Base-by-base conservation (phyloP, 768 basidiomycete genomes). In the Boletellus sp. region DNA sequence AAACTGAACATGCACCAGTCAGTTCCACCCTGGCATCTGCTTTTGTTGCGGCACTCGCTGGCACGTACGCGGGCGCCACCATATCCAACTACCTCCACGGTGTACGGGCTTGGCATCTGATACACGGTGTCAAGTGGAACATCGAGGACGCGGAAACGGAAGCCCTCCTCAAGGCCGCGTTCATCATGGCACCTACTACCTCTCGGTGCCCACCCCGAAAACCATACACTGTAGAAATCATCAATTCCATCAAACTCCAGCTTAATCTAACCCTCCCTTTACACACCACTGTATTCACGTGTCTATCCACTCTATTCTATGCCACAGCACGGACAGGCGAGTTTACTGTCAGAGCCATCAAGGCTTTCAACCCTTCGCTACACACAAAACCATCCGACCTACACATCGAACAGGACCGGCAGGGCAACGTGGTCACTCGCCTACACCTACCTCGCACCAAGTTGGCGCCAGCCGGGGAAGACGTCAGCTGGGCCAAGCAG, bases 381-480 rank as follows among this genome's bases (percentile, higher is more conserved):
- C 47, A 48, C 11, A 2, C 28, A n/a, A 48, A 34, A 34, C 39
- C 47, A 1, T 33, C 47, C 0, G 16, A 48, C 31, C 3, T 41
- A 2, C 3, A 15, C 0, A 16, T 16, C 1, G 31, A 42, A 15
- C 9, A 4, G 0, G 33, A 48, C 11, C 40, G 33, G 1, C 33
- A 35, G 26, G 64, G 0, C 67, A 70, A 0, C 62, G 60, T 26
- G 22, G 63, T 15, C 39, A 55, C 28, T 65, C 70, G 39, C 54
- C 69, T 0, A 22, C 43, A 1, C 73, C 23, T 54, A 1, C 53
- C 45, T 0, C 3, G 22, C 1, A 47, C 53, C 0, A 54, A 54
- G 32, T 11, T 40, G 0, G 23, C 40, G 0, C 49, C 33, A 3
- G 19, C 33, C 1, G 70, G 70, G 6, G 50, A 60, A 16, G 56